These are phyloP conservation scores for Exophiala sideris DNA, from an alignment of 2,329 filamentous ascomycete genomes.

Conservation along the genomic window DNA sequence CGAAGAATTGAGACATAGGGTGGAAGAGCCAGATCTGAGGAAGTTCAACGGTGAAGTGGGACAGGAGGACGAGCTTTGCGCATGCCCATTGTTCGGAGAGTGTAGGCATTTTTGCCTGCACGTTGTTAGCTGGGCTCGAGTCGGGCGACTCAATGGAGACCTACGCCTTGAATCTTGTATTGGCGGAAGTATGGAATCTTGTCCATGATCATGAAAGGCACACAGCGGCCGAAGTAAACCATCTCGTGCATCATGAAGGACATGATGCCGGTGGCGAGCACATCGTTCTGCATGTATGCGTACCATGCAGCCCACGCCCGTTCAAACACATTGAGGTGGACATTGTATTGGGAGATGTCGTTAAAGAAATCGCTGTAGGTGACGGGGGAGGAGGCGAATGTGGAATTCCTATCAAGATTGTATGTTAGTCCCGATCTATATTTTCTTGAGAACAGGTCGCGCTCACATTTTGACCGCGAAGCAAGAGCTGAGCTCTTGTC, in stretches of 20 bases:
- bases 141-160: conserved; percentile 32
- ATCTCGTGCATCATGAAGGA: conserved; percentile 93
- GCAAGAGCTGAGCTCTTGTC: background rate
- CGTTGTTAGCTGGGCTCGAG: conserved; percentile 19
- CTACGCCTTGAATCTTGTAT: conserved; percentile 89
- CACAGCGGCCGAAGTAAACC: conserved; percentile 86
- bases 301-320: conserved; percentile 96
- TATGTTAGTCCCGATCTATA: background rate
- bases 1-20: conserved; percentile 88
- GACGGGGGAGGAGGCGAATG: conserved; percentile 41
- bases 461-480: conserved; percentile 15
- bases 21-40: conserved; percentile 87
- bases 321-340: conserved; percentile 82
- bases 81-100: conserved; percentile 91
- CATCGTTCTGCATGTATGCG: conserved; percentile 96
- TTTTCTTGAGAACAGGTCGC: background rate
- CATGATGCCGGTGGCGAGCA: conserved; percentile 94
- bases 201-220: conserved; percentile 94
- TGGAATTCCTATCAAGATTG: conserved; percentile 44
- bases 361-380: conserved; percentile 66
- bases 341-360: conserved; percentile 68
- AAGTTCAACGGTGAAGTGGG: conserved; percentile 95
- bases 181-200: conserved; percentile 79
- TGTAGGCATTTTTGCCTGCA: conserved; percentile 79
- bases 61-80: conserved; percentile 85